These are phyloP conservation scores for Cicer pinnatifidum DNA, from an alignment of 306 rosid genomes.

Conservation along the genomic window DNA sequence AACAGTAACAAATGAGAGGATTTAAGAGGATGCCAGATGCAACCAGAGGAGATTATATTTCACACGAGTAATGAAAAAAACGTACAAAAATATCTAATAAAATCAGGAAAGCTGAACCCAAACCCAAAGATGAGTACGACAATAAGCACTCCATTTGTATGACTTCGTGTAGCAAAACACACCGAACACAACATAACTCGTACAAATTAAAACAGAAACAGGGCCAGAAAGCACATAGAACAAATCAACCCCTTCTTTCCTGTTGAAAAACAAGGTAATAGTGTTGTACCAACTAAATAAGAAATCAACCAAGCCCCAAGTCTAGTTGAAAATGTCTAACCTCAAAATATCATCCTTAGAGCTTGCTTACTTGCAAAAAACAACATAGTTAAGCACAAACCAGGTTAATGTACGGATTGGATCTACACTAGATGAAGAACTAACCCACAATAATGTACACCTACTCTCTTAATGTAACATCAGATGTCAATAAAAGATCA, in stretches of 20 bases:
- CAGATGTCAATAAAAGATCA: slow-evolving; percentile 28
- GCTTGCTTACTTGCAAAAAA: not conserved
- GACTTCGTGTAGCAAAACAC: not conserved
- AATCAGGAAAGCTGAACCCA: slow-evolving; percentile 25
- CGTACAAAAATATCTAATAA: slow-evolving; percentile 20
- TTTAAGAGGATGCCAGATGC: slow-evolving; percentile 6
- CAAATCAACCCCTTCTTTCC: slow-evolving; percentile 30
- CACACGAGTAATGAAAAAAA: slow-evolving; percentile 9
- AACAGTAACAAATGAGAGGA: slow-evolving; percentile 25
- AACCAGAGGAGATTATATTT: not conserved
- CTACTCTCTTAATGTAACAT: slow-evolving; percentile 16
- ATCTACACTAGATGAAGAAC: slow-evolving; percentile 29
- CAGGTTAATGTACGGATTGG: not conserved
- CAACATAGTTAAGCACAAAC: not conserved
- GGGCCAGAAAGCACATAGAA: slow-evolving; percentile 16
- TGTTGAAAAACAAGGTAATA: slow-evolving; percentile 28
- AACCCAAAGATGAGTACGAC: slow-evolving; percentile 12
- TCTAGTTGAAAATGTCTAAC: slow-evolving; percentile 3
- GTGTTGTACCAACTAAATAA: slow-evolving; percentile 10
- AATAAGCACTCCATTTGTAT: slow-evolving; percentile 24
- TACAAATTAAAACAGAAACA: not conserved
- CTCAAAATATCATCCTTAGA: slow-evolving; percentile 23
- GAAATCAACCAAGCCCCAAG: slow-evolving; percentile 23
- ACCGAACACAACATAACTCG: slow-evolving; percentile 10
- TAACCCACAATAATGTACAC: slow-evolving; percentile 31